These are phyloP conservation scores for Leccinum subgranulosum DNA, from an alignment of 768 basidiomycete genomes.

Conservation along the genomic window DNA sequence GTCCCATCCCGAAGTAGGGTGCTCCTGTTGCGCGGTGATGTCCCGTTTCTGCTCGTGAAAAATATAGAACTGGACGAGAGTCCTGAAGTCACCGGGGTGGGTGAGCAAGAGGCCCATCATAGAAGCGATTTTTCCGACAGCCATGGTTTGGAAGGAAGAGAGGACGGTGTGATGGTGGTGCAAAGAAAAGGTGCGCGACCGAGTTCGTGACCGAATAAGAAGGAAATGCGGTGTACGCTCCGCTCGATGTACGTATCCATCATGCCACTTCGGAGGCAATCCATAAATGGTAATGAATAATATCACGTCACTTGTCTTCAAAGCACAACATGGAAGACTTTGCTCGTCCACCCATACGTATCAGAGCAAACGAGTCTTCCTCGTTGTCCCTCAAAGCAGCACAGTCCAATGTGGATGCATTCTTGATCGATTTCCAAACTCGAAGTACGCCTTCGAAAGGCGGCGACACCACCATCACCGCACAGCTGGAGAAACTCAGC, in stretches of 20 bases:
- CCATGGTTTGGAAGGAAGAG: conserved; percentile 10
- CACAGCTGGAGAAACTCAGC: conserved; percentile 56
- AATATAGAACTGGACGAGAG: conserved; percentile 77
- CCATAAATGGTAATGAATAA: too few species aligned
- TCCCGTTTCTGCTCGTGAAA: conserved; percentile 82
- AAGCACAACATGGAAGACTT: conserved; percentile 49
- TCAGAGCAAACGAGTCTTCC: conserved; percentile 36
- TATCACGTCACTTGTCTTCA: background rate
- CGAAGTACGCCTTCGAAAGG: conserved; percentile 47
- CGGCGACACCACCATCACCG: conserved; percentile 52
- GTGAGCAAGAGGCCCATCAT: conserved; percentile 70
- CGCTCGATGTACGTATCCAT: background rate
- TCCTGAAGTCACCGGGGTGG: conserved; percentile 81
- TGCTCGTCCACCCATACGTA: conserved; percentile 46
- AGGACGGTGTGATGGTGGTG: background rate
- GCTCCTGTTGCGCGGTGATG: conserved; percentile 71
- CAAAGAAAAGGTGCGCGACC: background rate
- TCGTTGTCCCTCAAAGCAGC: conserved; percentile 40
- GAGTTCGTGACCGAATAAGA: background rate
- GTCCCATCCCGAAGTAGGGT: conserved; percentile 83
- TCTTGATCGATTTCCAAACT: conserved; percentile 48
- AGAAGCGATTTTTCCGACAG: conserved; percentile 51
- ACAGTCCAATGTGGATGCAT: conserved; percentile 40
- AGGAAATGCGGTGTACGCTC: background rate
- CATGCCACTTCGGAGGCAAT: conserved; percentile 9